Evolutionary conservation across 2,329 filamentous ascomycete genomes (phyloP).

Genomic region (Xylaria sp.): DNA sequence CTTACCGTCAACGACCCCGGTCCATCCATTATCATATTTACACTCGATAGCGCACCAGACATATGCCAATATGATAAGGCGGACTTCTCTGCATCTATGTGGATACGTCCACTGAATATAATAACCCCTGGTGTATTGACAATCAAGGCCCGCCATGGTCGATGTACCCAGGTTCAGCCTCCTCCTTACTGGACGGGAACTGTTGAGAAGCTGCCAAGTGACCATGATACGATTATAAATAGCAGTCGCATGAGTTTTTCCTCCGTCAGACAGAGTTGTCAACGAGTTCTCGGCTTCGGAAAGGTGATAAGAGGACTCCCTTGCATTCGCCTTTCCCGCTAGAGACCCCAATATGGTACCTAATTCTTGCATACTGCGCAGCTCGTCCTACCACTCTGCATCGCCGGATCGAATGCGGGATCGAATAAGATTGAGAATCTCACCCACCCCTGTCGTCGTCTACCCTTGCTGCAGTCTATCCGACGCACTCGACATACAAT

Average conservation of each 20-base stretch:
- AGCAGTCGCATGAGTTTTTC: not conserved
- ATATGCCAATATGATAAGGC: not conserved
- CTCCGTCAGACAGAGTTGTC: not conserved
- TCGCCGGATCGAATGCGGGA: not conserved
- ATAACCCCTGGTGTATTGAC: not conserved
- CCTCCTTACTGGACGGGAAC: not conserved
- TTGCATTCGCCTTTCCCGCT: not conserved
- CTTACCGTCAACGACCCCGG: not conserved
- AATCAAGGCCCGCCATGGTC: not conserved
- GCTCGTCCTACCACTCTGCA: not conserved
- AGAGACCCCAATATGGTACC: not conserved
- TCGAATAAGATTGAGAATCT: not conserved
- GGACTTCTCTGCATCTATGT: not conserved
- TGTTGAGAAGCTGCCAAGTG: not conserved
- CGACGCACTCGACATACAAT: not conserved
- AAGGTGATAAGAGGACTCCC: not conserved
- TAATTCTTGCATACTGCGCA: not conserved
- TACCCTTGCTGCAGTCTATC: not conserved
- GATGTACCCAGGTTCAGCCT: not conserved
- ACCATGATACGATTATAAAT: not conserved
- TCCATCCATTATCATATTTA: not conserved
- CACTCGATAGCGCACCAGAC: not conserved
- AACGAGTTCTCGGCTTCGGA: not conserved
- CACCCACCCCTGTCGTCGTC: not conserved
- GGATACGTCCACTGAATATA: not conserved